Evolutionary conservation across 192 early-diverging fungal species (phyloP).

Genomic region (Rhizophagus sp.): DNA sequence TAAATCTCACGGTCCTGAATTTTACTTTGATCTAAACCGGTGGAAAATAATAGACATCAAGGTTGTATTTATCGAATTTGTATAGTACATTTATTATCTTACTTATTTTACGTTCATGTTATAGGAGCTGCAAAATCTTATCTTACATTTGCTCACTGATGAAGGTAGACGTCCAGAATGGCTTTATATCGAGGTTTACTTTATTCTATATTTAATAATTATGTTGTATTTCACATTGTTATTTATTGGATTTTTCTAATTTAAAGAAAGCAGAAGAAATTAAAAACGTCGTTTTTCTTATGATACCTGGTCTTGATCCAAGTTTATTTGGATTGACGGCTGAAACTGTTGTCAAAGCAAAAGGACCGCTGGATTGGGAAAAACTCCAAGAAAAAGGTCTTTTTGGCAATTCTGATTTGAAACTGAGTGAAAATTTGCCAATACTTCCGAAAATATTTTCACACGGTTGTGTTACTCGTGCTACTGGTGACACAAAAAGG

Average conservation of each 20-base stretch:
- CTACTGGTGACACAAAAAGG: not conserved
- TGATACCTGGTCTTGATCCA: not conserved
- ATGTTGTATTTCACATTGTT: not conserved
- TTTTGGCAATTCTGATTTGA: not conserved
- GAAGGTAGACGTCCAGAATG: not conserved
- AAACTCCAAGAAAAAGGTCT: not conserved
- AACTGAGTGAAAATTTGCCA: not conserved
- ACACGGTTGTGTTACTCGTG: not conserved
- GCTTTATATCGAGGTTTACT: not conserved
- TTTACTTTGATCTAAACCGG: not conserved
- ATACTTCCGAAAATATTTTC: not conserved
- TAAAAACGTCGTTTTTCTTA: constrained; percentile 1
- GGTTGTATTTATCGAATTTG: not conserved
- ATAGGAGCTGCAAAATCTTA: not conserved
- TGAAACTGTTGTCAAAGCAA: not conserved
- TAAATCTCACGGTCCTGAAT: not conserved
- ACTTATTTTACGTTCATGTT: not conserved
- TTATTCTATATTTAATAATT: not conserved
- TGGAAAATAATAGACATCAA: constrained; percentile 10
- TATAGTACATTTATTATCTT: not conserved
- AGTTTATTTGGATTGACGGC: not conserved
- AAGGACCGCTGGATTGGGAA: not conserved
- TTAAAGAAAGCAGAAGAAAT: not conserved
- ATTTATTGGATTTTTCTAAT: not conserved
- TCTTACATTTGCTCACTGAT: not conserved